phyloP scores from a whole-genome alignment of 2,329 filamentous ascomycete species.

The Fusarium pseudoanthophilum region DNA sequence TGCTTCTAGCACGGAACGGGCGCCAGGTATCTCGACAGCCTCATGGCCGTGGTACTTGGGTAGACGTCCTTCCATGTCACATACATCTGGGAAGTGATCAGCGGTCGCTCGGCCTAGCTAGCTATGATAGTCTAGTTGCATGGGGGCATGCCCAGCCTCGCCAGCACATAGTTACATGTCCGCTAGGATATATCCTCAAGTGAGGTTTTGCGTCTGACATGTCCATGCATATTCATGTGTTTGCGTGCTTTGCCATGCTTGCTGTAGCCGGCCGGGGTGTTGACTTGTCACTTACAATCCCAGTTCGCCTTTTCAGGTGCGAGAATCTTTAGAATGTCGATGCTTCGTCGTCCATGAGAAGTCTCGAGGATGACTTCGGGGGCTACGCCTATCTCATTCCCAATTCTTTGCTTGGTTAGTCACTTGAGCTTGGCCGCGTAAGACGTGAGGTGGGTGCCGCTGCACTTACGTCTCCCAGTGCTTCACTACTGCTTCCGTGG shows the following conservation, averaged over 20 bases:
- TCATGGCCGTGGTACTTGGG: conserved; percentile 80
- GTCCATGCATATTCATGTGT: neutral
- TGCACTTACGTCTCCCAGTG: conserved; percentile 75
- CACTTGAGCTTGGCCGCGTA: neutral
- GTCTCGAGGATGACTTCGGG: conserved; percentile 88
- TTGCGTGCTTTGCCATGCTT: neutral
- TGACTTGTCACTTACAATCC: conserved; percentile 76
- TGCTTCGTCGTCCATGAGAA: conserved; percentile 89
- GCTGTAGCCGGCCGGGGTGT: neutral
- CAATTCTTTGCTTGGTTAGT: conserved; percentile 65
- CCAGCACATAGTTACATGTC: neutral
- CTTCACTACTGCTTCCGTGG: conserved; percentile 79
- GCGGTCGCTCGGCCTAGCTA: conserved; percentile 13
- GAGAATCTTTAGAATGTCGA: conserved; percentile 84
- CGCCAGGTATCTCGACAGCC: conserved; percentile 87
- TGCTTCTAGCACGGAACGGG: conserved; percentile 73
- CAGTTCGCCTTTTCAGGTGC: conserved; percentile 88
- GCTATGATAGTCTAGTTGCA: neutral
- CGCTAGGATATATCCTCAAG: neutral
- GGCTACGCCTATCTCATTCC: conserved; percentile 83
- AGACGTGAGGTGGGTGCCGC: neutral
- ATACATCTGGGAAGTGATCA: conserved; percentile 70
- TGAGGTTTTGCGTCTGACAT: conserved; percentile 3
- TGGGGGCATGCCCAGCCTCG: neutral
- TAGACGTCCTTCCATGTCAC: conserved; percentile 79